Conservation (phyloP, 805 yeast genomes). For the Candida ortonii region DNA sequence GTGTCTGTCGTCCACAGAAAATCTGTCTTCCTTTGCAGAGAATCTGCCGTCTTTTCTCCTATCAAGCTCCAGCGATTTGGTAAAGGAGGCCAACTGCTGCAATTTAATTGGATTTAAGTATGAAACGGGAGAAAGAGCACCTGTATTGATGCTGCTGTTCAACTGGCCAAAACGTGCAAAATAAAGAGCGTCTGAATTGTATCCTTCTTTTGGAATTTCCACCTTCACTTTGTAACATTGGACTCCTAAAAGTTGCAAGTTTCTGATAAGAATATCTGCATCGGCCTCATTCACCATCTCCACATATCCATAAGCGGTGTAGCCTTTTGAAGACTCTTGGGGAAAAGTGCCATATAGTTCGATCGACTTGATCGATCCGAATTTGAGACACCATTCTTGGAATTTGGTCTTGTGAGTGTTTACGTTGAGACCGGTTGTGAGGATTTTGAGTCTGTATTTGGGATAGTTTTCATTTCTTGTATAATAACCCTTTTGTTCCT, state of each 20-base stretch:
- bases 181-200: slow-evolving; percentile 9
- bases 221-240: slow-evolving; percentile 31
- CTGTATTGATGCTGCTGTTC: slow-evolving; percentile 1
- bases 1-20: slow-evolving; percentile 4
- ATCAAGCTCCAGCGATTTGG: slow-evolving; percentile 23
- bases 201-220: slow-evolving; percentile 23
- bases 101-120: slow-evolving; percentile 29
- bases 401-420: slow-evolving; percentile 21
- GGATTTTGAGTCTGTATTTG: slow-evolving; percentile 24
- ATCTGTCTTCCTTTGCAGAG: slow-evolving; percentile 5
- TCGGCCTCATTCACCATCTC: slow-evolving; percentile 27
- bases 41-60: slow-evolving; percentile 10
- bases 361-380: slow-evolving; percentile 25
- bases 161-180: not conserved
- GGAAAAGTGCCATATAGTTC: slow-evolving; percentile 27
- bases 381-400: slow-evolving; percentile 27
- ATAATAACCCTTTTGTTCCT: slow-evolving; percentile 30
- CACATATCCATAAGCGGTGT: slow-evolving; percentile 32
- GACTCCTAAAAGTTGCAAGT: slow-evolving; percentile 22
- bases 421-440: slow-evolving; percentile 27
- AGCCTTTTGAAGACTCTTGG: slow-evolving; percentile 12
- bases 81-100: slow-evolving; percentile 28
- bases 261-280: slow-evolving; percentile 23
- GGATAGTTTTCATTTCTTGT: slow-evolving; percentile 18
- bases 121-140: slow-evolving; percentile 18